Base-by-base conservation (phyloP, 768 basidiomycete species). In the Stropharia rugosoannulata region DNA sequence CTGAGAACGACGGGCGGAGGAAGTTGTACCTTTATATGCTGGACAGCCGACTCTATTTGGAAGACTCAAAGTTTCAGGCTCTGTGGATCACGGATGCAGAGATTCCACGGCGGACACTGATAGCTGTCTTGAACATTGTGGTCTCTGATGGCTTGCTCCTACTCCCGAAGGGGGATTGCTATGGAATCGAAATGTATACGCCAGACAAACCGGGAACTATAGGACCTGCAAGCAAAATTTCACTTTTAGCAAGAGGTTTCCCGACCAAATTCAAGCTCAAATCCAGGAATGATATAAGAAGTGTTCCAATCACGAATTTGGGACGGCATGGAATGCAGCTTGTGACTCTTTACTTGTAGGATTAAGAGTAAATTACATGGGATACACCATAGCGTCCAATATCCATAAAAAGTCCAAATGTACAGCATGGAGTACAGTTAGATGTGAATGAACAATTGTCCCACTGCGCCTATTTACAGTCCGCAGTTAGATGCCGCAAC, bases 401-500 rank as follows among this genome's bases (percentile, higher is more conserved):
- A 7, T 1, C n/a, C n/a, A n/a, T n/a, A n/a, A n/a, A n/a, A n/a
- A 32, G 29, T 32, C 29, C 29, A 32, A 32, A 1, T 4, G 29
- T 32, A 32, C 9, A 32, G 29, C 9, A 32, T 32, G 29, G 9
- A 32, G 9, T 29, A 10, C 5, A 6, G 9, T 4, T 32, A 32
- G 9, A 32, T 32, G 29, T 7, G 29, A 6, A 32, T 32, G 6
- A 3, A 32, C 5, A 7, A 7, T 32, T 32, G 29, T 32, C 29
- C 29, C 22, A 22, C 22, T 32, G 29, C 6, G 9, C 9, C 29
- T 3, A 37, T 4, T 60, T 53, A 64, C 59, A 84, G 66, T 18
- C 83, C 83, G 62, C 87, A 88, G 48, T 64, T 58, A 0, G 83
- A 78, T 6, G 74, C 54, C 38, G 59, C 68, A 9, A 86, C 79